Base-by-base conservation (phyloP, 2,329 filamentous ascomycete genomes). In the Aaosphaeria arxii region DNA sequence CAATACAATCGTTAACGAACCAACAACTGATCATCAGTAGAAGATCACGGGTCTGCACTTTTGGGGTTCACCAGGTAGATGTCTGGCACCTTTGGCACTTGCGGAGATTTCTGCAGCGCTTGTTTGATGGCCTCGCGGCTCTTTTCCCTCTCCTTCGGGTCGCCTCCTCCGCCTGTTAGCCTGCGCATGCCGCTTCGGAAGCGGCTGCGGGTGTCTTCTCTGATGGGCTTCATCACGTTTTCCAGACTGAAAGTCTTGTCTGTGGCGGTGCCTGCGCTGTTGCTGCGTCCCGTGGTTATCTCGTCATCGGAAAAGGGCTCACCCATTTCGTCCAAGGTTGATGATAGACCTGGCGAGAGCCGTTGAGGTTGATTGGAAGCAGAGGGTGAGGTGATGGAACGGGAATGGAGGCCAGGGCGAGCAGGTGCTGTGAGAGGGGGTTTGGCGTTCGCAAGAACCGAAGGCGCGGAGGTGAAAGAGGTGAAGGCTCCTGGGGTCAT, bases 291-390 rank as follows among this genome's bases (percentile, higher is more conserved):
- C 55, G 67, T 84, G 74, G 58, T 84, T 74, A 66, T 49, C 11
- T 91, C 88, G 11, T 84, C 84, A 55, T 96, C 92, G 0, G 89
- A 95, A 57, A 92, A 86, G 0, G 87, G 79, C 44, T 88, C 88
- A 39, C 89, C 71, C 36, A 72, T 75, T 56, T 96, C 91, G 48
- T 95, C 90, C 49, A 95, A 87, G 2, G 84, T 76, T 43, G 88
- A 78, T 9, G 77, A 77, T 46, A 82, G 76, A 32, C 75, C 68
- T 52, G 83, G 77, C 29, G 63, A 70, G 49, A 70, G 70, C 30
- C 67, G 71, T 30, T 72, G 70, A 44, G 71, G 69, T 40, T 75
- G 70, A 48, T 78, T 65, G 31, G 65, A 74, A 51, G 80, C 81
- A 11, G 76, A 77, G 1, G 92, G 91, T 0, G 89, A 95, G 0